These are phyloP conservation scores for Colletotrichum sp. DNA, from an alignment of 2,329 filamentous ascomycete genomes.

Conservation along the genomic window DNA sequence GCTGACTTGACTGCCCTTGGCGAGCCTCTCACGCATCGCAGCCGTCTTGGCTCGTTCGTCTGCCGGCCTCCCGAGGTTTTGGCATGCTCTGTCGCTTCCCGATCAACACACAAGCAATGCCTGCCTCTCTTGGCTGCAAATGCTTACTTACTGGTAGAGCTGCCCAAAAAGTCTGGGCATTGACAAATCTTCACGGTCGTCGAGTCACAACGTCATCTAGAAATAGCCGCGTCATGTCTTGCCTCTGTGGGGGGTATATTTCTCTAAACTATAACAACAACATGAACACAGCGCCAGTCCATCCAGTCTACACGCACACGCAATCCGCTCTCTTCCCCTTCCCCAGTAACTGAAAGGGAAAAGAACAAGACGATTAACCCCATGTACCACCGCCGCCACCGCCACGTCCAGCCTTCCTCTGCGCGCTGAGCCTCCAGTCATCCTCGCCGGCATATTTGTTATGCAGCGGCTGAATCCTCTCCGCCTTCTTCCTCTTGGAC, in stretches of 20 bases:
- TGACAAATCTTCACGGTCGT: neutral
- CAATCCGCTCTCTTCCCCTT: no score
- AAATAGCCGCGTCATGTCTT: neutral
- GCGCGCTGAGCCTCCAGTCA: slow-evolving; percentile 91
- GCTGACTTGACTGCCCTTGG: neutral
- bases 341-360: neutral
- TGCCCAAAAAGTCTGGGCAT: neutral
- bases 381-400: slow-evolving; percentile 90
- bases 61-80: neutral
- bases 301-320: no score
- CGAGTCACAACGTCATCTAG: neutral
- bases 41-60: neutral
- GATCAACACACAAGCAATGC: neutral
- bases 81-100: neutral
- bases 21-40: neutral
- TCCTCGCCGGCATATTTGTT: slow-evolving; percentile 93
- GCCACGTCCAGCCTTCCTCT: slow-evolving; percentile 82
- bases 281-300: neutral
- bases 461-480: slow-evolving; percentile 93
- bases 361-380: slow-evolving; percentile 59
- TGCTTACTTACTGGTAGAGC: neutral
- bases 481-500: slow-evolving; percentile 90
- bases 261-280: neutral
- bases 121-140: neutral
- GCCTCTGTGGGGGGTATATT: neutral